Conservation (phyloP, 441 rosid genomes). For the Erysimum pusillum region DNA sequence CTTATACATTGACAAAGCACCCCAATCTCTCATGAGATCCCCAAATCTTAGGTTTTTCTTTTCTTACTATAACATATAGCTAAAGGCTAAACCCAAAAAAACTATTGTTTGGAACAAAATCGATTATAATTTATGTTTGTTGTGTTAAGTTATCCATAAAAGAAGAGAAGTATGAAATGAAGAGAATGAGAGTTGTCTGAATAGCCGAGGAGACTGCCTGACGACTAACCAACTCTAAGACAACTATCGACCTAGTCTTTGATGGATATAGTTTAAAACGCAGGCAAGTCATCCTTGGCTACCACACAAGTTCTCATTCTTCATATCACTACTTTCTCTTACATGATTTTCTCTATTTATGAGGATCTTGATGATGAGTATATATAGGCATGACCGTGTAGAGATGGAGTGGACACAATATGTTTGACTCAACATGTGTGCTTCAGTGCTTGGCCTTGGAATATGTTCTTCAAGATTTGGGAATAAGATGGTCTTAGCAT, state of each 20-base stretch:
- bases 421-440: slow-evolving; percentile 42
- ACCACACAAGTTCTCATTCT: slow-evolving; percentile 42
- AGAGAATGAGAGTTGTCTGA: slow-evolving; percentile 41
- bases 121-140: not conserved
- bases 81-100: not conserved
- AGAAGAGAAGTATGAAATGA: slow-evolving; percentile 40
- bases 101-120: not conserved
- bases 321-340: slow-evolving; percentile 38
- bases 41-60: not conserved
- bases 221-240: slow-evolving; percentile 22
- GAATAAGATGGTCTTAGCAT: slow-evolving; percentile 17
- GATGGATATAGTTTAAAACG: slow-evolving; percentile 20
- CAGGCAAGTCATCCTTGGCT: slow-evolving; percentile 53
- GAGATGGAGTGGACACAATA: slow-evolving; percentile 30
- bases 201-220: slow-evolving; percentile 51
- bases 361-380: slow-evolving; percentile 27
- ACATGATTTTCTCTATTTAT: not conserved
- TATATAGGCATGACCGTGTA: slow-evolving; percentile 36
- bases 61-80: not conserved
- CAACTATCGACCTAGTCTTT: slow-evolving; percentile 20
- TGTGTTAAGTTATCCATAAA: not conserved
- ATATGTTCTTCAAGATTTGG: slow-evolving; percentile 38
- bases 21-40: slow-evolving; percentile 17
- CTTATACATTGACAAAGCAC: slow-evolving; percentile 39
- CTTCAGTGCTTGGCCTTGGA: slow-evolving; percentile 39